These are phyloP conservation scores for Opeltia flavorubescens DNA, from an alignment of 495 filamentous ascomycete genomes.

Conservation along the genomic window DNA sequence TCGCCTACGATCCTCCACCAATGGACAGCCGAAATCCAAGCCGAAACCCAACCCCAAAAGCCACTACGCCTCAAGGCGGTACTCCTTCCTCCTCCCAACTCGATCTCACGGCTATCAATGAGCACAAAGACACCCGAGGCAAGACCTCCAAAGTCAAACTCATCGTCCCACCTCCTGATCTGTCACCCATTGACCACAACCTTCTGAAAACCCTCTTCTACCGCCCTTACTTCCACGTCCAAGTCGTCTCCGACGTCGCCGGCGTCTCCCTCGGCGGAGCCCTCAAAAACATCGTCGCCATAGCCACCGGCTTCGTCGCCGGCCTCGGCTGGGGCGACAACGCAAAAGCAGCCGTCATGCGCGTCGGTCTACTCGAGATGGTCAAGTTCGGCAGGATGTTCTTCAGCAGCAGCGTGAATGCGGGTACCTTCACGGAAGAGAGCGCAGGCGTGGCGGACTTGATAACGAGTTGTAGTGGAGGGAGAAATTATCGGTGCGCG, in stretches of 20 bases:
- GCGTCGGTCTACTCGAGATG: conserved; percentile 87
- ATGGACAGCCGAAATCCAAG: conserved; percentile 48
- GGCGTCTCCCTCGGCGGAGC: conserved; percentile 92
- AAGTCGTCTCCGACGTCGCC: conserved; percentile 81
- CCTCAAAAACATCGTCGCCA: conserved; percentile 91
- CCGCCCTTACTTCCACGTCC: conserved; percentile 94
- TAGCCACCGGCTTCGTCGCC: conserved; percentile 90
- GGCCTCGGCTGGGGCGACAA: conserved; percentile 97
- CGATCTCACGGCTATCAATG: conserved; percentile 43
- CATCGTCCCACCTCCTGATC: conserved; percentile 58
- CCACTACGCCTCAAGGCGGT: conserved; percentile 24
- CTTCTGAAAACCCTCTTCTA: conserved; percentile 78
- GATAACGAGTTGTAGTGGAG: conserved; percentile 83
- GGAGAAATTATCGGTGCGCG: conserved; percentile 87
- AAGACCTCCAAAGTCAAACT: conserved; percentile 49
- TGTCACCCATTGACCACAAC: conserved; percentile 68
- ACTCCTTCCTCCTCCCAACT: conserved; percentile 39
- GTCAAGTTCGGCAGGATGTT: conserved; percentile 88
- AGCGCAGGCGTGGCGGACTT: conserved; percentile 92
- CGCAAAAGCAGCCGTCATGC: conserved; percentile 93
- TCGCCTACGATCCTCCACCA: conserved; percentile 89
- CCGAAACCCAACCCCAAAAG: conserved; percentile 50
- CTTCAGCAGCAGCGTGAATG: conserved; percentile 65
- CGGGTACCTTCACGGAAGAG: conserved; percentile 86
- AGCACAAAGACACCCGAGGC: conserved; percentile 51